phyloP scores from a whole-genome alignment of 768 basidiomycete genomes.

The Megacollybia marginata region DNA sequence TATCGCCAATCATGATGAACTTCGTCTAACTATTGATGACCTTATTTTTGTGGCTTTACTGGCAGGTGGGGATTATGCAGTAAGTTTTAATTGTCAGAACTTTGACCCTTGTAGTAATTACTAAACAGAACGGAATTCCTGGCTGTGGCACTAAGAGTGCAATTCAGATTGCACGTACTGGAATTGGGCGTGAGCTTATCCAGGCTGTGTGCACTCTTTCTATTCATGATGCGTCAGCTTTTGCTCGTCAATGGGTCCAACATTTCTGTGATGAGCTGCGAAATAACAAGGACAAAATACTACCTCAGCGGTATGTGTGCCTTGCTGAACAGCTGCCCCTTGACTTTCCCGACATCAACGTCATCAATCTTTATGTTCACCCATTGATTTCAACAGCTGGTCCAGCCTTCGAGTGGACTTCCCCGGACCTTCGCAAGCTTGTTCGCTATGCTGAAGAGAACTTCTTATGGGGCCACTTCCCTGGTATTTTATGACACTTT shows the following conservation, averaged over 20 bases:
- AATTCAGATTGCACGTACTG: slow-evolving; percentile 26
- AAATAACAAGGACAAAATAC: slow-evolving; percentile 11
- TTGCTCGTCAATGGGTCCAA: slow-evolving; percentile 17
- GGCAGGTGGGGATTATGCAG: slow-evolving; percentile 34
- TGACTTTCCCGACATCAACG: slow-evolving; percentile 23
- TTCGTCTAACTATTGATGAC: slow-evolving; percentile 17
- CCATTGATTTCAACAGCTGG: slow-evolving; percentile 16
- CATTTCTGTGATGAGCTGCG: slow-evolving; percentile 14
- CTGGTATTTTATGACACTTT: neutral
- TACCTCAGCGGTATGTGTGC: slow-evolving; percentile 14
- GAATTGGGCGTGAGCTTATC: slow-evolving; percentile 23
- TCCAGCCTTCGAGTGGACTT: neutral
- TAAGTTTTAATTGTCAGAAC: slow-evolving; percentile 14
- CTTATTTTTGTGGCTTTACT: slow-evolving; percentile 31
- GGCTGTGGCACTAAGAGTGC: slow-evolving; percentile 22
- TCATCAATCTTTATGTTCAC: slow-evolving; percentile 30
- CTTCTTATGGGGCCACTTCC: neutral
- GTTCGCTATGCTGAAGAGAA: neutral
- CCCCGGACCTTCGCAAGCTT: neutral
- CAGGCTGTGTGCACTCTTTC: slow-evolving; percentile 14
- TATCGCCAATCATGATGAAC: slow-evolving; percentile 14
- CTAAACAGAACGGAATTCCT: slow-evolving; percentile 6
- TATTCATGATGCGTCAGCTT: slow-evolving; percentile 1
- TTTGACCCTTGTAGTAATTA: neutral
- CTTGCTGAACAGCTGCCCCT: slow-evolving; percentile 19